These are phyloP conservation scores for Actinomortierella ambigua DNA, from an alignment of 371 early-diverging fungal genomes.

Conservation along the genomic window DNA sequence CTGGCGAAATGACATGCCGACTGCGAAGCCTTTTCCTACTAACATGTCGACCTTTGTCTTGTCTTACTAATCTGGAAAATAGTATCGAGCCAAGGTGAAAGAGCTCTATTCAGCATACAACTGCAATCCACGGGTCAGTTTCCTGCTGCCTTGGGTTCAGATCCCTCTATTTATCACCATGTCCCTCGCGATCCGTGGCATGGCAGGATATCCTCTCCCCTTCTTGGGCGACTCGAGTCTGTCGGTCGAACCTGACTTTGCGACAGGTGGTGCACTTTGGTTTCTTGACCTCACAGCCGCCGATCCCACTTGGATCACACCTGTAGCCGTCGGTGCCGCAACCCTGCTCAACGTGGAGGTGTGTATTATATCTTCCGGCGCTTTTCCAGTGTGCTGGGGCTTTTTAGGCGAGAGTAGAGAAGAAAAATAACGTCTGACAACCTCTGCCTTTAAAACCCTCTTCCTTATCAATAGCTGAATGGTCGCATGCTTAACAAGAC, in stretches of 20 bases:
- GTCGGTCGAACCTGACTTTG: slow-evolving; percentile 54
- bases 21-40: background rate
- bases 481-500: slow-evolving; percentile 52
- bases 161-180: slow-evolving; percentile 77
- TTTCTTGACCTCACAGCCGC: slow-evolving; percentile 69
- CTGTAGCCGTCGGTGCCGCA: slow-evolving; percentile 69
- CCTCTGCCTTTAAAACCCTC: background rate
- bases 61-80: background rate
- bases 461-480: slow-evolving; percentile 49
- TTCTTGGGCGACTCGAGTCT: slow-evolving; percentile 49
- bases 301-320: slow-evolving; percentile 77
- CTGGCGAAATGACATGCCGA: too few relatives aligned
- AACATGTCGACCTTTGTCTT: background rate
- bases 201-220: slow-evolving; percentile 68
- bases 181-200: slow-evolving; percentile 70
- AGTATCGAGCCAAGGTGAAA: slow-evolving; percentile 64
- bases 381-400: background rate
- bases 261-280: slow-evolving; percentile 70
- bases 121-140: slow-evolving; percentile 67
- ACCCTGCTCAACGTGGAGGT: slow-evolving; percentile 78
- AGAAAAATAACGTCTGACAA: background rate
- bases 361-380: slow-evolving; percentile 4
- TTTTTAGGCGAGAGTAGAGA: too few relatives aligned
- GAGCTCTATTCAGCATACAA: slow-evolving; percentile 64
- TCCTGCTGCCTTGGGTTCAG: slow-evolving; percentile 74